Base-by-base conservation (phyloP, 129 eudicot species). In the Artemisia annua region DNA sequence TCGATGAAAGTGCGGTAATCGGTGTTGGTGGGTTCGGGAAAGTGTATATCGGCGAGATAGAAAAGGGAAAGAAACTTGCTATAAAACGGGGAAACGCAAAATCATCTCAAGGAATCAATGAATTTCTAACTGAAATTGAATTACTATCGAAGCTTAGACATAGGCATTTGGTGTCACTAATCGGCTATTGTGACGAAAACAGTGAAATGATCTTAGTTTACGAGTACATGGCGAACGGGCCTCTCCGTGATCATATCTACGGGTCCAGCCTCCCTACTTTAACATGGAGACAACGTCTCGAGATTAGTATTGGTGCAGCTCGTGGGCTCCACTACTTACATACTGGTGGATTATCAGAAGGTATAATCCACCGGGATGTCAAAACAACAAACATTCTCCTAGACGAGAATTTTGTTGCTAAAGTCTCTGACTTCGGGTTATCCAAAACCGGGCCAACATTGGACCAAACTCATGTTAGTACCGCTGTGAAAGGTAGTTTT, bases 11-110 rank as follows among this genome's bases (percentile, higher is more conserved):
- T 6, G 87, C 69, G 5, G 96, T 90, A 6, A 86, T 95, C 9
- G 99, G 99, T 0, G 84, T 95, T 14, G 99, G 99, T 2, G 99
- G 99, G 28, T 95, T 95, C 30, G 99, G 99, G n/a, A 95, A 95
- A 74, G 99, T 95, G 61, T 95, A 88, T 71, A 69, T 95, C 2
- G 99, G 97, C 0, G 91, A 81, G 69, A 49, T 79, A 1, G 96
- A 85, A 19, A 88, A 83, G 22, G 99, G 99, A 54, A 90, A 83
- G 1, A 81, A 85, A 44, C 79, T 95, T 3, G 99, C 99, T 2
- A 83, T 95, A 39, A 90, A 95, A 80, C 70, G 99, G 58, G 99
- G 96, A 8, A 91, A 88, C 70, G 88, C 91, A 0, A 80, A 80
- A 22, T 95, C 99, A 1, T 86, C 92, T 0, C 99, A 95, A 78